A percentile compares a stretch with the other conserved stretches of the same genome.
phyloP scores from a whole-genome alignment of 176 grass and related monocot species.

The Thinopyrum elongatum region DNA sequence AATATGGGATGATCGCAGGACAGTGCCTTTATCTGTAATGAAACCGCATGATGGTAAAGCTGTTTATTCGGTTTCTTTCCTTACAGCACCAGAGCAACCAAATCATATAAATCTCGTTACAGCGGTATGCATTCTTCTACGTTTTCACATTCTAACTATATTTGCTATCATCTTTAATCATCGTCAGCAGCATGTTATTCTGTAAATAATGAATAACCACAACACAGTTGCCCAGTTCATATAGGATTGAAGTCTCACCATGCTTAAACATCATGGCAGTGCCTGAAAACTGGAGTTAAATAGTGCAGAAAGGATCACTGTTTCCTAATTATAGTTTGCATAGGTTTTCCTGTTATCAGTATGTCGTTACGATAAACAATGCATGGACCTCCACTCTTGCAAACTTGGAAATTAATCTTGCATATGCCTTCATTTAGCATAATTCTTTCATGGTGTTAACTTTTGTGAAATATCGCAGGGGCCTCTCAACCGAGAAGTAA shows the following conservation, averaged over 20 bases:
- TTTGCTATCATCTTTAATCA: background rate
- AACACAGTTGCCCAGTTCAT: background rate
- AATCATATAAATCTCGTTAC: constrained; percentile 94
- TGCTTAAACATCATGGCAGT: background rate
- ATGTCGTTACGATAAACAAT: background rate
- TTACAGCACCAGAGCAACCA: constrained; percentile 75
- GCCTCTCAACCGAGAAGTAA: constrained; percentile 82
- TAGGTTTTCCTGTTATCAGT: background rate
- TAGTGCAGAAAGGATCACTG: background rate
- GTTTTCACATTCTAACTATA: background rate
- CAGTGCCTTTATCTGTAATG: constrained; percentile 53
- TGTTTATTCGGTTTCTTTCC: constrained; percentile 77
- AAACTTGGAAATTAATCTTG: constrained; percentile 16
- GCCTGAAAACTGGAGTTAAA: constrained; percentile 2
- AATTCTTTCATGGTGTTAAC: background rate
- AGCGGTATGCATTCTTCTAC: constrained; percentile 57
- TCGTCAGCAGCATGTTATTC: background rate
- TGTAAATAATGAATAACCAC: constrained; percentile 11
- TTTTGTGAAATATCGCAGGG: constrained; percentile 53
- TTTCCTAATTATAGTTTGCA: constrained; percentile 13
- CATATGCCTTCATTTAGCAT: constrained; percentile 2
- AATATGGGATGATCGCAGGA: constrained; percentile 88
- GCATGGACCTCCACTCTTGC: background rate
- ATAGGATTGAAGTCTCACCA: background rate
- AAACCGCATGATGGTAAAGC: constrained; percentile 82